These are phyloP conservation scores for Euphrasia confusa DNA, from an alignment of 257 asterid species.

Conservation along the genomic window DNA sequence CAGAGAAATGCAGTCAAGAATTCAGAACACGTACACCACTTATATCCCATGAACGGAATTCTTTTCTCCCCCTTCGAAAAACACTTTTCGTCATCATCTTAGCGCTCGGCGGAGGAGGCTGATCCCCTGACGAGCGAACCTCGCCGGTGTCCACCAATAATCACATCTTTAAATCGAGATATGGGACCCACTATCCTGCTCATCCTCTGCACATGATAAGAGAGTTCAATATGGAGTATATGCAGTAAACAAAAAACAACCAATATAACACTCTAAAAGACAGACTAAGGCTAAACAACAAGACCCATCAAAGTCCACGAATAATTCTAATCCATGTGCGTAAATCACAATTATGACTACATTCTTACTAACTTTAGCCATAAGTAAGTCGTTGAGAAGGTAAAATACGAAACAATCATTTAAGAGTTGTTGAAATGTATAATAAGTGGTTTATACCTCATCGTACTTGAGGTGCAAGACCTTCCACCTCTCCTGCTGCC, in stretches of 20 bases:
- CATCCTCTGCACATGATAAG: slow-evolving; percentile 37
- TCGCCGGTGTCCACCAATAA: slow-evolving; percentile 49
- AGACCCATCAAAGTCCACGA: not conserved
- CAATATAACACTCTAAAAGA: not conserved
- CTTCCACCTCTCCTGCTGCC: slow-evolving; percentile 67
- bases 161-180: slow-evolving; percentile 54
- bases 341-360: not conserved
- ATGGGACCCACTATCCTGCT: slow-evolving; percentile 46
- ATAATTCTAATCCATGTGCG: not conserved
- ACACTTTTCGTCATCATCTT: slow-evolving; percentile 35
- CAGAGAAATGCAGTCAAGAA: too few relatives aligned
- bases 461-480: slow-evolving; percentile 48
- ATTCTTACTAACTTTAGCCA: too few relatives aligned
- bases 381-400: not conserved
- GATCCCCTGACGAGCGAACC: slow-evolving; percentile 47
- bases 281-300: not conserved
- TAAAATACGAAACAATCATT: not conserved
- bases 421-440: not conserved
- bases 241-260: not conserved
- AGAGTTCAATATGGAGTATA: not conserved
- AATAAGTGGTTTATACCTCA: slow-evolving; percentile 38
- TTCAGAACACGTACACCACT: not conserved
- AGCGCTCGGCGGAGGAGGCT: slow-evolving; percentile 38
- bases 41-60: not conserved
- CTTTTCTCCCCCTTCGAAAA: slow-evolving; percentile 5